These are phyloP conservation scores for Vaucheria bursata DNA, from an alignment of 352 stramenopile genomes.

Conservation along the genomic window DNA sequence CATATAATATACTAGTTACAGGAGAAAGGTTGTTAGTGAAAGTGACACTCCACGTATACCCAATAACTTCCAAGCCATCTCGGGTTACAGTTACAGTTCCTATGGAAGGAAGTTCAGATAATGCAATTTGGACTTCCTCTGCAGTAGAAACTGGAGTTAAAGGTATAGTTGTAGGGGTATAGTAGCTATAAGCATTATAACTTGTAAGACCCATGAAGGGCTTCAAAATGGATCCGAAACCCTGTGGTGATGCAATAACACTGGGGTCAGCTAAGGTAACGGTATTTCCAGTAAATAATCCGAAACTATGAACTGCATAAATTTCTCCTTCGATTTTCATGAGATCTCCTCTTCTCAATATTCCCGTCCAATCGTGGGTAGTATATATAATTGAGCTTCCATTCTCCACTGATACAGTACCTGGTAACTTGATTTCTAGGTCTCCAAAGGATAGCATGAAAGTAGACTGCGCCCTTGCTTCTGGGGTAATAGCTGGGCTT, in stretches of 20 bases:
- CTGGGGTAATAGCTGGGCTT: conserved; percentile 27
- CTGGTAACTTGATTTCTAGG: conserved; percentile 49
- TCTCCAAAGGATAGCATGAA: conserved; percentile 58
- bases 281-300: conserved; percentile 52
- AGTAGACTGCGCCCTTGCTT: conserved; percentile 13
- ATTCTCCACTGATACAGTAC: conserved; percentile 50
- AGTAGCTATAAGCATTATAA: neutral
- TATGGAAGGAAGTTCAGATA: conserved; percentile 73
- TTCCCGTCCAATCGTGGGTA: conserved; percentile 69
- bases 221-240: neutral
- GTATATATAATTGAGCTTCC: conserved; percentile 61
- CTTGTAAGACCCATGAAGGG: neutral
- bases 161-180: conserved; percentile 53
- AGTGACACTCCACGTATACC: conserved; percentile 76
- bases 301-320: conserved; percentile 64
- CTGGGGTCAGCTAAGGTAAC: neutral
- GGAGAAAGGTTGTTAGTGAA: conserved; percentile 64
- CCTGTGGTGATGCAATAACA: neutral
- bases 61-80: conserved; percentile 28
- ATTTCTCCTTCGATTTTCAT: conserved; percentile 61
- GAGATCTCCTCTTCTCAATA: conserved; percentile 66
- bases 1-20: conserved; percentile 60
- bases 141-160: conserved; percentile 40
- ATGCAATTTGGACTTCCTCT: conserved; percentile 54
- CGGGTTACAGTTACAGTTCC: conserved; percentile 47